These are phyloP conservation scores for Quercus parvula DNA, from an alignment of 306 rosid species.

Conservation along the genomic window DNA sequence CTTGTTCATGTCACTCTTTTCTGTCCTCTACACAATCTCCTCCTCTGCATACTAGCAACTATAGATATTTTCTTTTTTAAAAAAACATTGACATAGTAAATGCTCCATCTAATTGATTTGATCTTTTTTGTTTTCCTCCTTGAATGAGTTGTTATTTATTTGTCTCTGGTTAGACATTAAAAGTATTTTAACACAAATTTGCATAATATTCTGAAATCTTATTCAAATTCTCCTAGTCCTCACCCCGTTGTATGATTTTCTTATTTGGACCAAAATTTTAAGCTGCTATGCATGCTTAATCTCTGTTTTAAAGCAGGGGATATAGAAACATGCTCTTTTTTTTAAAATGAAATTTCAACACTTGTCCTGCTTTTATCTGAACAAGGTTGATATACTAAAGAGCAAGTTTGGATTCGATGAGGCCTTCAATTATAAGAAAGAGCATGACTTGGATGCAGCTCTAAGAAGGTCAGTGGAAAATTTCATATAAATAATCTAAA, in stretches of 20 bases:
- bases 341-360: background rate
- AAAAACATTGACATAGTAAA: no score
- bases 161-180: background rate
- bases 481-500: background rate
- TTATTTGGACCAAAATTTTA: background rate
- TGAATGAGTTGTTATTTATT: background rate
- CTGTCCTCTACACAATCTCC: no score
- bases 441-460: constrained; percentile 9
- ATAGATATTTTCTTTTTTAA: no score
- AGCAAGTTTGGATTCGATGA: constrained; percentile 12
- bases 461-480: constrained; percentile 6
- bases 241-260: background rate
- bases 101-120: no score
- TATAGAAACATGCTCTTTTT: background rate
- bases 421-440: constrained; percentile 26
- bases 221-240: background rate
- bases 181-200: background rate
- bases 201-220: background rate
- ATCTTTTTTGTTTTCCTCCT: no score
- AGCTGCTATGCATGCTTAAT: background rate
- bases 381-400: constrained; percentile 20
- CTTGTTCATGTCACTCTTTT: no score
- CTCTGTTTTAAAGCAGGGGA: background rate
- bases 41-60: no score
- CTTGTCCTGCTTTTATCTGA: background rate